These are phyloP conservation scores for Nymphaea thermarum DNA, from an alignment of 164 flowering plant genomes.

Conservation along the genomic window DNA sequence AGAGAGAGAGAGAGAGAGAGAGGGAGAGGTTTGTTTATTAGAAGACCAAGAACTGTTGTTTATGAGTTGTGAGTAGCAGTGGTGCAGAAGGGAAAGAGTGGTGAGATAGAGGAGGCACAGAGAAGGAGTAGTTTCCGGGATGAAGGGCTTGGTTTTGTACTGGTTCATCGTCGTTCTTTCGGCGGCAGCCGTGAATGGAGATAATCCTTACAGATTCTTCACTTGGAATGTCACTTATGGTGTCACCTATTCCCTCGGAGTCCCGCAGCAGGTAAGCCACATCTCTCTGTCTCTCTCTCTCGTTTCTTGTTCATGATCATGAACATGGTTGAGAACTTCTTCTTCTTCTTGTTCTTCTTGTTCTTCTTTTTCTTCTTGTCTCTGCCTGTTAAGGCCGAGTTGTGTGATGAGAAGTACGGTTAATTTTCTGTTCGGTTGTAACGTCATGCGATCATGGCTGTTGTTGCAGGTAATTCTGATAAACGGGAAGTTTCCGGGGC, in stretches of 20 bases:
- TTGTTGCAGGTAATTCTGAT: constrained; percentile 57
- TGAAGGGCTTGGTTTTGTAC: no score
- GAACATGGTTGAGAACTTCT: not conserved
- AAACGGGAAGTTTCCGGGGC: constrained; percentile 84
- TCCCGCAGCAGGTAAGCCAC: constrained; percentile 41
- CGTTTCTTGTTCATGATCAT: not conserved
- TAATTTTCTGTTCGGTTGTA: no score
- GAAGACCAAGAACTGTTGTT: no score
- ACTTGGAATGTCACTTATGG: constrained; percentile 58
- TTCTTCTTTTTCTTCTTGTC: not conserved
- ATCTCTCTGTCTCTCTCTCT: not conserved
- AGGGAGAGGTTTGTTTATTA: no score
- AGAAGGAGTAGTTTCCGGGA: no score
- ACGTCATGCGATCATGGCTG: not conserved
- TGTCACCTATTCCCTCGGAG: constrained; percentile 45
- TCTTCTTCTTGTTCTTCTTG: not conserved
- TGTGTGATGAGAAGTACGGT: not conserved
- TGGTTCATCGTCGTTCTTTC: no score
- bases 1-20: no score
- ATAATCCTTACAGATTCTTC: constrained; percentile 46
- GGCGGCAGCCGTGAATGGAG: constrained; percentile 15
- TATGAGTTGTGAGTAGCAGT: no score
- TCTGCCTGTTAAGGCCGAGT: not conserved
- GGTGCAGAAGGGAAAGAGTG: no score
- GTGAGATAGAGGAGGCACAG: no score